Conservation (phyloP, 2,329 filamentous ascomycete genomes). For the Ceratocystiopsis minuta region DNA sequence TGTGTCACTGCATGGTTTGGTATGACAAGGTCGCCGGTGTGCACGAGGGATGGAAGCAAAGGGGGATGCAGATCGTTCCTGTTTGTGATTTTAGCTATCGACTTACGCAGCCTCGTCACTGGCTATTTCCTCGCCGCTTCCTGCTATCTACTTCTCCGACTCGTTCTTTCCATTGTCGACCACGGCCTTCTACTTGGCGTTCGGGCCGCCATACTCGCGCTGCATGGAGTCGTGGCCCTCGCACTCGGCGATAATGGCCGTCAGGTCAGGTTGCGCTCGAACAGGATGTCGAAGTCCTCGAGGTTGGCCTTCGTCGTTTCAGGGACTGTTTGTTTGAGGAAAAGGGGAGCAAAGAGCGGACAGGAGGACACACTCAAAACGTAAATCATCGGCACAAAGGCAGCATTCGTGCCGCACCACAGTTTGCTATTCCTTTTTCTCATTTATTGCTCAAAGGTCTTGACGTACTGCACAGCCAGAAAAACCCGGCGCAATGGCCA, state of each 20-base stretch:
- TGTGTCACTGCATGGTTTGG: too few relatives aligned
- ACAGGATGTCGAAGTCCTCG: conserved; percentile 1
- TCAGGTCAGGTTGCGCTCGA: conserved; percentile 1
- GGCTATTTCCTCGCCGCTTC: too few relatives aligned
- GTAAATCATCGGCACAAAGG: conserved; percentile 28
- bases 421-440: conserved; percentile 30
- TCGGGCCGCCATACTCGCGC: neutral
- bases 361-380: conserved; percentile 16
- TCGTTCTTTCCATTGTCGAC: neutral
- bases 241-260: neutral
- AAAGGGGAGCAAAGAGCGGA: neutral
- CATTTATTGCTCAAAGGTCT: too few relatives aligned
- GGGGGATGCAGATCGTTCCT: too few relatives aligned
- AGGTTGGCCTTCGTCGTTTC: conserved; percentile 1
- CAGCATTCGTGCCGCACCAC: conserved; percentile 28
- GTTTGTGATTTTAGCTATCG: too few relatives aligned
- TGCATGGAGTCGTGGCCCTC: neutral
- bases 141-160: too few relatives aligned
- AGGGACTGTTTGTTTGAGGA: neutral
- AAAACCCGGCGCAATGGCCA: conserved; percentile 25
- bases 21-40: too few relatives aligned
- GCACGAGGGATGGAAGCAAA: too few relatives aligned
- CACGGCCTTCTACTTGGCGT: neutral
- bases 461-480: conserved; percentile 1
- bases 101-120: too few relatives aligned